phyloP scores from a whole-genome alignment of 495 filamentous ascomycete species.

The Tuber umbilicatum region DNA sequence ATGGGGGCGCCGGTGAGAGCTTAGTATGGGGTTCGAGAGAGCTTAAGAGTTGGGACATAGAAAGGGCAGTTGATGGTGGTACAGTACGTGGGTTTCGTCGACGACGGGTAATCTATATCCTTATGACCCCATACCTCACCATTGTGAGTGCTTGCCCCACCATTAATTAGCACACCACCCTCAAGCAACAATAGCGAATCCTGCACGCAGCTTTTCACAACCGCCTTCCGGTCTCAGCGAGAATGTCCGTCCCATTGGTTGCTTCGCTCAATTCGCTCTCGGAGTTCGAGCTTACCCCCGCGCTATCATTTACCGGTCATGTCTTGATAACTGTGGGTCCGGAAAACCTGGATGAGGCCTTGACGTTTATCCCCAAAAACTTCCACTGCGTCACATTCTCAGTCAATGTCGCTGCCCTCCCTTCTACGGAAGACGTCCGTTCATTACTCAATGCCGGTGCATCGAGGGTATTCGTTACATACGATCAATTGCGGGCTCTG shows the following conservation, averaged over 20 bases:
- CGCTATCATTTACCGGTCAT: conserved; percentile 67
- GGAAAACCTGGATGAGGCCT: conserved; percentile 54
- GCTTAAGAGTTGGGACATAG: not conserved
- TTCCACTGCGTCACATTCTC: conserved; percentile 52
- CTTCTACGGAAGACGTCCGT: conserved; percentile 62
- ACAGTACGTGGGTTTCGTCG: not conserved
- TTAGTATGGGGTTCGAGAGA: not conserved
- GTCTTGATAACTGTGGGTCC: conserved; percentile 62
- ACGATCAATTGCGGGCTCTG: conserved; percentile 56
- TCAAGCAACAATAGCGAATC: not conserved
- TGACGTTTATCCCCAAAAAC: conserved; percentile 52
- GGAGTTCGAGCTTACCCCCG: conserved; percentile 39
- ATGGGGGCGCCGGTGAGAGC: not conserved
- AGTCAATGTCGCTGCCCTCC: conserved; percentile 67
- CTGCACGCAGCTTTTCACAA: not conserved
- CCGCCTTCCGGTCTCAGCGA: not conserved
- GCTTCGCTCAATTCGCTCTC: conserved; percentile 41
- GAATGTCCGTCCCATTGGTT: conserved; percentile 33
- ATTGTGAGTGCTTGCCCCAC: not conserved
- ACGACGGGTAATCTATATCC: conserved; percentile 9
- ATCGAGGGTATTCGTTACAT: conserved; percentile 73
- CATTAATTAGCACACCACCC: not conserved
- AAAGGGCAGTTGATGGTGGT: not conserved
- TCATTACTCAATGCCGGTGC: conserved; percentile 80
- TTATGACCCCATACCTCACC: not conserved